These are phyloP conservation scores for Phytophthora lateralis DNA, from an alignment of 352 stramenopile genomes.

Conservation along the genomic window DNA sequence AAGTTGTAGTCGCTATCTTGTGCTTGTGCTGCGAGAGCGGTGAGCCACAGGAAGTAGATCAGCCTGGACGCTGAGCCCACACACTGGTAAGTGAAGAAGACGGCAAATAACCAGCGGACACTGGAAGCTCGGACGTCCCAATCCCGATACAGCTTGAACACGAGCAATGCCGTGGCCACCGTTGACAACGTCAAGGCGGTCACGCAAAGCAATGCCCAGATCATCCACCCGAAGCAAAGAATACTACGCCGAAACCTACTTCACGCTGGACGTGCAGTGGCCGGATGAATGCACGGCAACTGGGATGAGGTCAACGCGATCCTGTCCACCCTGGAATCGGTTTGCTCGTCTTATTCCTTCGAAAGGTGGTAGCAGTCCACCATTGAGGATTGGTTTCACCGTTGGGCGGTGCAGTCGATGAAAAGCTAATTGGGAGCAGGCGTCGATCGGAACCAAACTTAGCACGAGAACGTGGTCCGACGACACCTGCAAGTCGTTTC, in stretches of 20 bases:
- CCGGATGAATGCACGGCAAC: slow-evolving; percentile 10
- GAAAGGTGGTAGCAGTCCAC: background rate
- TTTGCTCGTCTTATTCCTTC: slow-evolving; percentile 3
- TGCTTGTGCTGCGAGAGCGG: background rate
- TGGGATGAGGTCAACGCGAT: slow-evolving; percentile 30
- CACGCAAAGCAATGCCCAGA: slow-evolving; percentile 33
- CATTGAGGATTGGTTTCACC: background rate
- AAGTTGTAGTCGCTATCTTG: slow-evolving; percentile 7
- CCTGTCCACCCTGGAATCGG: slow-evolving; percentile 6
- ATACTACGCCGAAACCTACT: background rate
- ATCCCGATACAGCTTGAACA: slow-evolving; percentile 35
- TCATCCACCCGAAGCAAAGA: slow-evolving; percentile 27
- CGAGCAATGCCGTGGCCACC: slow-evolving; percentile 27
- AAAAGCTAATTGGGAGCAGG: background rate
- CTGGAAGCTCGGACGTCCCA: slow-evolving; percentile 48
- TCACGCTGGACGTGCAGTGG: slow-evolving; percentile 2
- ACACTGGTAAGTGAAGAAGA: slow-evolving; percentile 44
- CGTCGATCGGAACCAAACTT: background rate
- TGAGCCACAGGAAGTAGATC: slow-evolving; percentile 35
- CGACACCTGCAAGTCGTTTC: slow-evolving; percentile 6
- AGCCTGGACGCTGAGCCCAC: slow-evolving; percentile 21
- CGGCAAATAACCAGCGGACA: slow-evolving; percentile 42
- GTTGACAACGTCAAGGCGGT: slow-evolving; percentile 31
- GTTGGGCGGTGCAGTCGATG: background rate
- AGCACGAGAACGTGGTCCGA: slow-evolving; percentile 1